Evolutionary conservation across 2,329 filamentous ascomycete species (phyloP).

Genomic region (Amesomyces nigricolor): DNA sequence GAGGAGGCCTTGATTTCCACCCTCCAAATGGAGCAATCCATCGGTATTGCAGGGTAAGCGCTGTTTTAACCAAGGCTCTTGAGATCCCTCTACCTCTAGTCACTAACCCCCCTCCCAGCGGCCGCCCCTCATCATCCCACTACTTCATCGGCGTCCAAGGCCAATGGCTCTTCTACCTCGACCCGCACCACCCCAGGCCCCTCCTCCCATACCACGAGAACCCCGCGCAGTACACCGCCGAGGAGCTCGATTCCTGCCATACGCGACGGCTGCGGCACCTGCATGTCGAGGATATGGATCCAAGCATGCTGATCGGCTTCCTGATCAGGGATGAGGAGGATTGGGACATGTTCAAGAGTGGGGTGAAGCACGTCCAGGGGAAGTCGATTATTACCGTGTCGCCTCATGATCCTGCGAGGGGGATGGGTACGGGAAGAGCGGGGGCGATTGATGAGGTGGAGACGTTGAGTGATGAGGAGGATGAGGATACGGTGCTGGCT

Average conservation of each 20-base stretch:
- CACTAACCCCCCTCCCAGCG: slow-evolving; percentile 46
- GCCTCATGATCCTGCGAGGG: slow-evolving; percentile 58
- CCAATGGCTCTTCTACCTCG: slow-evolving; percentile 84
- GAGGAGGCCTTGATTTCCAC: slow-evolving; percentile 86
- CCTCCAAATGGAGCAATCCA: slow-evolving; percentile 83
- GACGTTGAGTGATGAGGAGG: slow-evolving; percentile 75
- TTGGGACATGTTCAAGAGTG: slow-evolving; percentile 74
- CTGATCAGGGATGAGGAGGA: slow-evolving; percentile 77
- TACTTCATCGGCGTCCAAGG: slow-evolving; percentile 59
- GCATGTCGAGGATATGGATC: slow-evolving; percentile 89
- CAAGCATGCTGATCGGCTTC: slow-evolving; percentile 95
- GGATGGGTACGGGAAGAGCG: slow-evolving; percentile 53
- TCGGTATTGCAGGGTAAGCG: slow-evolving; percentile 85
- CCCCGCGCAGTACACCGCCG: slow-evolving; percentile 54
- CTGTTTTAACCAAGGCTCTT: background rate
- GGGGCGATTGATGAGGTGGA: slow-evolving; percentile 87
- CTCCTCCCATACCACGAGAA: slow-evolving; percentile 61
- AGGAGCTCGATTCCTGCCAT: slow-evolving; percentile 79
- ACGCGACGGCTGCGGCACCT: slow-evolving; percentile 77
- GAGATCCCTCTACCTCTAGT: background rate
- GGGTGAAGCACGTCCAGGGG: slow-evolving; percentile 68
- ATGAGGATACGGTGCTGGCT: slow-evolving; percentile 39
- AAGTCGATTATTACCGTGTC: slow-evolving; percentile 84
- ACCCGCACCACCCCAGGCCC: slow-evolving; percentile 81
- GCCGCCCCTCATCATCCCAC: slow-evolving; percentile 80